Conservation (phyloP, 345 rosid species). For the Ceriops zippeliana region DNA sequence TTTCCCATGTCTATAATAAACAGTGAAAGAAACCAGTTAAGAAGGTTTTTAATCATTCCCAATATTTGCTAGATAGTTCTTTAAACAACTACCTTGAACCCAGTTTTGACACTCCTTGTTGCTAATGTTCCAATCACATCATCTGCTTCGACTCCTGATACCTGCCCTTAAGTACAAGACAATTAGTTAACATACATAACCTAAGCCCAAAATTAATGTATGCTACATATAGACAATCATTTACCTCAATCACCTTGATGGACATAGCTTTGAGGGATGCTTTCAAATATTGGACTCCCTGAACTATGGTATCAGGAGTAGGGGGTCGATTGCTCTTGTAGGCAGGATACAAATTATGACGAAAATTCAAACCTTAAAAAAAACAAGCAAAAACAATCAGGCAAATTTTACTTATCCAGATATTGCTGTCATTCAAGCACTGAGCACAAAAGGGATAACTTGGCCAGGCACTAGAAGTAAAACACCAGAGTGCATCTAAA, state of each 20-base stretch:
- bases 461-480: too few species aligned
- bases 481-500: too few species aligned
- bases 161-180: conserved; percentile 46
- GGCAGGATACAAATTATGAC: conserved; percentile 75
- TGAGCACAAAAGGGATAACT: too few species aligned
- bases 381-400: conserved; percentile 11
- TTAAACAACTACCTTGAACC: conserved; percentile 57
- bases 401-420: background rate
- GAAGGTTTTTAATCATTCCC: background rate
- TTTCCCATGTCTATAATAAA: too few species aligned
- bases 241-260: conserved; percentile 92
- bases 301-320: conserved; percentile 92
- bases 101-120: conserved; percentile 68
- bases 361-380: conserved; percentile 64
- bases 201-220: conserved; percentile 14
- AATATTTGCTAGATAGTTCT: conserved; percentile 8
- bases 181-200: conserved; percentile 17
- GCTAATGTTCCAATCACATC: conserved; percentile 98
- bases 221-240: conserved; percentile 7
- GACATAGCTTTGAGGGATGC: conserved; percentile 96
- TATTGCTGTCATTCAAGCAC: background rate
- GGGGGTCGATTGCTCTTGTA: conserved; percentile 95
- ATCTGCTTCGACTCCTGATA: conserved; percentile 98
- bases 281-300: conserved; percentile 91
- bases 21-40: background rate